Evolutionary conservation across 805 yeast genomes (phyloP), one percentile per base, ranked within the genome.

Genomic region (Brettanomyces bruxellensis): DNA sequence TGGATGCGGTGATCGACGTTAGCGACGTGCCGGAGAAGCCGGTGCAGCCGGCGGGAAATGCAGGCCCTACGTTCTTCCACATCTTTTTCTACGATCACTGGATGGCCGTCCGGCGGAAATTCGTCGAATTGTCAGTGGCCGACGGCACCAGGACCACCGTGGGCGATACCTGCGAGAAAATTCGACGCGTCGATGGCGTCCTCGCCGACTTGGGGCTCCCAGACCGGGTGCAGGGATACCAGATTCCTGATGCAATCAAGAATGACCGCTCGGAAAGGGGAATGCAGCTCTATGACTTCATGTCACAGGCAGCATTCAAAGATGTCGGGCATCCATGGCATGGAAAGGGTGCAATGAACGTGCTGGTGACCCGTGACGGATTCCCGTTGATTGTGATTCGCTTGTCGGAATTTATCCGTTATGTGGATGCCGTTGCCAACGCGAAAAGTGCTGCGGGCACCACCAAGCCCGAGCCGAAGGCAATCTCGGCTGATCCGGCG

Each of bases 361-460:
- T 79, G 51, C 78, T 85, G 1, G 76, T 83, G 13, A 78, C 83
- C 35, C 69, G 74, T 36, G 95, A 86, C 57, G 95, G 95, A 12
- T 64, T 78, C 0, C 95, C 93, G 1, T 71, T 81, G 22, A 66
- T 85, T 25, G 78, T 83, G 3, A 54, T 83, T 25, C 75, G 77
- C 39, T 69, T 72, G 51, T 55, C 24, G 12, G 32, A 43, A 22
- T n/a, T 37, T 39, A 40, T 40, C n/a, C 41, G 32, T 1, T 38
- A 34, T 1, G 34, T 32, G 30, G 5, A 34, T 6, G 12, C n/a
- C 23, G 23, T 8, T n/a, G 23, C 6, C 7, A 4, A 35, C 38
- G 38, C 38, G 38, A n/a, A 35, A 12, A 18, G 2, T n/a, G 23
- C n/a, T 6, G 38, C 38, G 2, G n/a, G 3, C n/a, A 7, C 38